Conservation (phyloP, 2,329 filamentous ascomycete genomes). For the Dryadomyces quercus-mongolicae region DNA sequence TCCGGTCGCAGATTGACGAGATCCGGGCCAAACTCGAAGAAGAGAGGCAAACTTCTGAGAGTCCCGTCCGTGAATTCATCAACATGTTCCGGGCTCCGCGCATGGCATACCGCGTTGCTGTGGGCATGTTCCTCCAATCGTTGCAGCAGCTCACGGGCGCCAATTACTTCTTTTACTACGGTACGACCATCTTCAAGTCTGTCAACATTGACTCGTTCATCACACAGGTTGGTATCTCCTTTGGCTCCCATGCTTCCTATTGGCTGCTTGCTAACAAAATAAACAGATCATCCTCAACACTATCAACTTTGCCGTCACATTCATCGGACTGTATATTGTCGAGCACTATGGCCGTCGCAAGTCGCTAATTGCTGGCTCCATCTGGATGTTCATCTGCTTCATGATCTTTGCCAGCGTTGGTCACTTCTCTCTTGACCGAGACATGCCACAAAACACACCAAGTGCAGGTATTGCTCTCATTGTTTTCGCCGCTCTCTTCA, state of each 20-base stretch:
- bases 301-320: conserved; percentile 39
- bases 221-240: conserved; percentile 29
- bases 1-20: conserved; percentile 9
- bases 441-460: conserved; percentile 23
- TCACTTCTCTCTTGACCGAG: conserved; percentile 24
- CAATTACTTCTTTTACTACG: conserved; percentile 48
- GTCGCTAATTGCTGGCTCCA: conserved; percentile 51
- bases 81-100: conserved; percentile 46
- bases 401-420: conserved; percentile 52
- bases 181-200: conserved; percentile 51
- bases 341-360: conserved; percentile 57
- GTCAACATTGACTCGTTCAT: conserved; percentile 56
- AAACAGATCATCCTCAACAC: conserved; percentile 36
- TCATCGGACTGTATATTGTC: conserved; percentile 56
- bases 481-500: conserved; percentile 62
- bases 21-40: conserved; percentile 16
- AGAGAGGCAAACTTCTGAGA: conserved; percentile 29
- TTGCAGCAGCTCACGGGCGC: conserved; percentile 57
- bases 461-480: conserved; percentile 54
- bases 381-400: conserved; percentile 57
- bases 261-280: neutral
- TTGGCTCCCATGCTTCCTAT: too few relatives aligned
- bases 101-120: conserved; percentile 49
- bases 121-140: conserved; percentile 52
- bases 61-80: conserved; percentile 34